phyloP scores from a whole-genome alignment of 2,329 filamentous ascomycete genomes.

The Colletotrichum neosansevieriae region DNA sequence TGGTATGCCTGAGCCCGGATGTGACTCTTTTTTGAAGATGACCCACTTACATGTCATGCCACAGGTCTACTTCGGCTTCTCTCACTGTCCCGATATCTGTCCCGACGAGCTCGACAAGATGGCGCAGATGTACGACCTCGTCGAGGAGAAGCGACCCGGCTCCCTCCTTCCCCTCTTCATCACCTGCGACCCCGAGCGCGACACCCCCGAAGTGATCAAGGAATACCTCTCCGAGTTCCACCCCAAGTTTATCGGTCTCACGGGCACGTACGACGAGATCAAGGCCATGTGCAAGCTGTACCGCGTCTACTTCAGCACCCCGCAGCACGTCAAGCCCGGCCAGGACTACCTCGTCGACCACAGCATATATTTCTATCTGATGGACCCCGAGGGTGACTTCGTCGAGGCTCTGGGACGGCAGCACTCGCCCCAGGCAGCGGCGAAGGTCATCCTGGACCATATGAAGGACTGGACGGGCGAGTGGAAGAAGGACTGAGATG shows the following conservation, averaged over 20 bases:
- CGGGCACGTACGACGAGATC: constrained; percentile 92
- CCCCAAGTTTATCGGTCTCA: constrained; percentile 85
- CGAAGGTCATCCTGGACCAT: constrained; percentile 86
- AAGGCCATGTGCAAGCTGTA: constrained; percentile 96
- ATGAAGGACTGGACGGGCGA: constrained; percentile 71
- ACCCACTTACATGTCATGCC: background rate
- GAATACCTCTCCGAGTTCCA: constrained; percentile 94
- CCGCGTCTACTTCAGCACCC: constrained; percentile 96
- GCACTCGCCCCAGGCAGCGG: constrained; percentile 88
- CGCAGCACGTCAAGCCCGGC: constrained; percentile 86
- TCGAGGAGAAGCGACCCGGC: constrained; percentile 64
- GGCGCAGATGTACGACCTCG: constrained; percentile 90
- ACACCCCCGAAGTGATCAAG: constrained; percentile 87
- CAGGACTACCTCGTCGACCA: constrained; percentile 99
- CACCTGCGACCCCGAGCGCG: constrained; percentile 93
- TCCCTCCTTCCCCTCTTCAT: constrained; percentile 86
- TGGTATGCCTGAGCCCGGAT: constrained; percentile 64
- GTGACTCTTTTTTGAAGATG: background rate
- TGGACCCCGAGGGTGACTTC: constrained; percentile 98
- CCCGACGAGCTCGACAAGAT: constrained; percentile 99
- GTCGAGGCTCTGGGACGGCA: constrained; percentile 96
- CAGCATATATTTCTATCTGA: constrained; percentile 99
- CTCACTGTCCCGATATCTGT: constrained; percentile 98
- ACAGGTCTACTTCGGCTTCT: constrained; percentile 98
- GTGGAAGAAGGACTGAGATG: constrained; percentile 36